Conservation (phyloP, 495 filamentous ascomycete species). For the Aspergillus coremiiformis region DNA sequence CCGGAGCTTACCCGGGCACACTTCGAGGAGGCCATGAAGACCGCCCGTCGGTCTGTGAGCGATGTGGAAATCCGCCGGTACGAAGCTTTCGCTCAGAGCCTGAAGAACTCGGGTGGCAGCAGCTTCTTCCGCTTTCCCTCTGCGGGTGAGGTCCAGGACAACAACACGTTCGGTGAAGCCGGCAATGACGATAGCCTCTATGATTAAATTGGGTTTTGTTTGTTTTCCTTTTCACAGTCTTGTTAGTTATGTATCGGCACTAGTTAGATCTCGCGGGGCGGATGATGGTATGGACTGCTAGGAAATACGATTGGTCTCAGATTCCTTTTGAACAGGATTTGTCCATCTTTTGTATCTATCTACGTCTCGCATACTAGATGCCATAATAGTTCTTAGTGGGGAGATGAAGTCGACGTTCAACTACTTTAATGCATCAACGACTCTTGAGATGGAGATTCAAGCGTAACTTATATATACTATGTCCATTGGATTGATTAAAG, state of each 20-base stretch:
- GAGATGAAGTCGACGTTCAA: background rate
- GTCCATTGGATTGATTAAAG: background rate
- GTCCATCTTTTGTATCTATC: background rate
- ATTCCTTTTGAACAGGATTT: background rate
- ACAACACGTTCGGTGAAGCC: slow-evolving; percentile 68
- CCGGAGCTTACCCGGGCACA: slow-evolving; percentile 91
- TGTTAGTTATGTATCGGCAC: slow-evolving; percentile 12
- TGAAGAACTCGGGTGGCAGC: slow-evolving; percentile 95
- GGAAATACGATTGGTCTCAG: slow-evolving; percentile 7
- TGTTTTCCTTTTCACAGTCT: slow-evolving; percentile 16
- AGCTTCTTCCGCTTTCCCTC: slow-evolving; percentile 96
- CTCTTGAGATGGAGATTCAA: background rate
- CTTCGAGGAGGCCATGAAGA: slow-evolving; percentile 97
- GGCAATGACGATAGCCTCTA: slow-evolving; percentile 89
- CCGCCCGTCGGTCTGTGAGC: slow-evolving; percentile 83
- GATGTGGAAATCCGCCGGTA: slow-evolving; percentile 97
- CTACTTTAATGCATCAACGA: background rate
- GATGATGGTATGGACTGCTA: slow-evolving; percentile 7
- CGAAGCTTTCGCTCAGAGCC: slow-evolving; percentile 95
- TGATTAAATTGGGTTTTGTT: slow-evolving; percentile 38
- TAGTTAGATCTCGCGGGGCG: slow-evolving; percentile 20
- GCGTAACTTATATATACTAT: background rate
- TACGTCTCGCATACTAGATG: slow-evolving; percentile 5
- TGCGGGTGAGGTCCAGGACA: slow-evolving; percentile 52
- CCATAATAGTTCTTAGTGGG: slow-evolving; percentile 7